Evolutionary conservation across 2,329 filamentous ascomycete species (phyloP).

Genomic region (Arthrobotrys musiformis): DNA sequence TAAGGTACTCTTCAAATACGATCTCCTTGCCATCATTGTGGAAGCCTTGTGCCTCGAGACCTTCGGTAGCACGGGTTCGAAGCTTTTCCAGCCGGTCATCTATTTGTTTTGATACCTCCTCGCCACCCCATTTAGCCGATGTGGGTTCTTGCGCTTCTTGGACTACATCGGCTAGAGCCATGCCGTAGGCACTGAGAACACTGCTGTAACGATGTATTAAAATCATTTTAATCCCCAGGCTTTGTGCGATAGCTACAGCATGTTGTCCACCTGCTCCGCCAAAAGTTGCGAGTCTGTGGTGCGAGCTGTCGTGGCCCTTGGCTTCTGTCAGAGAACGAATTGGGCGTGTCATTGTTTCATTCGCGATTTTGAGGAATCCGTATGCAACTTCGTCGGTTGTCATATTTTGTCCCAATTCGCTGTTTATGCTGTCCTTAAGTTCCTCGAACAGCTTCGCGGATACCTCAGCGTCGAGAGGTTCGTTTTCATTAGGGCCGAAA

Average conservation of each 20-base stretch:
- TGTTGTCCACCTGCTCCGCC: constrained; percentile 92
- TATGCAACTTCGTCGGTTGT: constrained; percentile 85
- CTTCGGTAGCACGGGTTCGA: constrained; percentile 76
- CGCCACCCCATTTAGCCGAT: constrained; percentile 71
- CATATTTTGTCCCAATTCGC: constrained; percentile 77
- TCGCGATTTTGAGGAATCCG: constrained; percentile 88
- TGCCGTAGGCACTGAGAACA: constrained; percentile 88
- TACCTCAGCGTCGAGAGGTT: constrained; percentile 79
- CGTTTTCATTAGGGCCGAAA: constrained; percentile 87
- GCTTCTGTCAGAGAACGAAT: constrained; percentile 92
- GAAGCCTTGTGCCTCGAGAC: constrained; percentile 82
- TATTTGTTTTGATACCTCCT: constrained; percentile 72
- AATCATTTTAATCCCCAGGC: constrained; percentile 84
- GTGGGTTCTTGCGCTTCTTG: constrained; percentile 87
- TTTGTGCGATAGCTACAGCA: constrained; percentile 87
- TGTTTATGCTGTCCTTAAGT: constrained; percentile 80
- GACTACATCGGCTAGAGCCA: constrained; percentile 92
- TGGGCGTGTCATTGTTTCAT: constrained; percentile 89
- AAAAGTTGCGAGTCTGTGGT: constrained; percentile 90
- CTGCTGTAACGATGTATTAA: constrained; percentile 88
- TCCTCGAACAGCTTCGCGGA: constrained; percentile 80
- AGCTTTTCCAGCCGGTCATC: constrained; percentile 78
- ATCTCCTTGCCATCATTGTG: constrained; percentile 72
- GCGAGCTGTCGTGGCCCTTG: constrained; percentile 88
- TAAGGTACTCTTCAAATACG: constrained; percentile 89